These are phyloP conservation scores for Beauveria asiatica DNA, from an alignment of 2,329 filamentous ascomycete species.

Conservation along the genomic window DNA sequence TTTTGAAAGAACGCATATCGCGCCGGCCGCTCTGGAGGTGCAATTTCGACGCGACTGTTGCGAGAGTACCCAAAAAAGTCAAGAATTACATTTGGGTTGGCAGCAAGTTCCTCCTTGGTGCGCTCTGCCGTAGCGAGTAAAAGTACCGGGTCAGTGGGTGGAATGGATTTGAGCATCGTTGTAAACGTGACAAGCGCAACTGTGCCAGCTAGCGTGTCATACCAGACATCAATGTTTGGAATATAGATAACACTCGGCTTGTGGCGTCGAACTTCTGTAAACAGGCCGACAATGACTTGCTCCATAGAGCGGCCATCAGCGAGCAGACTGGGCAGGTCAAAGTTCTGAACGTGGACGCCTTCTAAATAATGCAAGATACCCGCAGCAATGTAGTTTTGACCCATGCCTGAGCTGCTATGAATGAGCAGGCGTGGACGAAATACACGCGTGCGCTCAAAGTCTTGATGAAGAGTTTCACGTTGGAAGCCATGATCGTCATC, in stretches of 20 bases:
- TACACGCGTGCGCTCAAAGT: conserved; percentile 80
- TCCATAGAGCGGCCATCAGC: conserved; percentile 78
- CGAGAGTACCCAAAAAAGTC: conserved; percentile 81
- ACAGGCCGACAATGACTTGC: conserved; percentile 81
- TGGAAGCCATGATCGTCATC: conserved; percentile 78
- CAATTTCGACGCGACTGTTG: conserved; percentile 65
- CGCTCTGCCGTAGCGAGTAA: conserved; percentile 78
- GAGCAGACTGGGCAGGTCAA: conserved; percentile 80
- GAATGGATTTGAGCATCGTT: conserved; percentile 70
- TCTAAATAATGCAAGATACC: conserved; percentile 88
- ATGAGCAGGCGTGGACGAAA: conserved; percentile 85
- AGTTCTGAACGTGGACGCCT: conserved; percentile 86
- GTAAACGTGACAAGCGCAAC: conserved; percentile 73
- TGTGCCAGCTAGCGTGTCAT: conserved; percentile 50
- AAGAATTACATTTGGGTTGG: conserved; percentile 52
- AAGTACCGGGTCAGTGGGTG: conserved; percentile 84
- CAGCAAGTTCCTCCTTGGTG: conserved; percentile 45
- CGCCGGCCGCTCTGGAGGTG: conserved; percentile 52
- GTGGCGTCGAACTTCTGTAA: conserved; percentile 85
- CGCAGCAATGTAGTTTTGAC: conserved; percentile 79
- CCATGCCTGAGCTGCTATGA: conserved; percentile 78
- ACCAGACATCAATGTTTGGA: conserved; percentile 85
- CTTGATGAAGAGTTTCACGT: conserved; percentile 63
- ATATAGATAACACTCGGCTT: conserved; percentile 96
- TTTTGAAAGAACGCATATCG: conserved; percentile 74